Percentiles rank a stretch among this genome's conserved stretches.
These are phyloP conservation scores for Berkeleyomyces basicola DNA, from an alignment of 2,329 filamentous ascomycete genomes.

Conservation along the genomic window DNA sequence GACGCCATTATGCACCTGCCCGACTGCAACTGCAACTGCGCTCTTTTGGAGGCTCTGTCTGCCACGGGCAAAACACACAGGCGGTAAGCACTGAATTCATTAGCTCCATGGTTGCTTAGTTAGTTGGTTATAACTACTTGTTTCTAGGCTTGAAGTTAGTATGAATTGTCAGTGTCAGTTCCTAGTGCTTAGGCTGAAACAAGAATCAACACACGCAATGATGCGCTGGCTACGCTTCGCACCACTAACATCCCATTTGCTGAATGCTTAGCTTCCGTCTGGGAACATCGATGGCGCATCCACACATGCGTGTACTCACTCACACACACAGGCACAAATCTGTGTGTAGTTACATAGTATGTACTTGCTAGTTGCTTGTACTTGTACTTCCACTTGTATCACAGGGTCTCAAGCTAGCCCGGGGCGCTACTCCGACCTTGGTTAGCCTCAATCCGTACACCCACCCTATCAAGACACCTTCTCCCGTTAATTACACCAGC, in stretches of 20 bases:
- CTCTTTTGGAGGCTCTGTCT: not conserved
- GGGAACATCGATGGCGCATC: not conserved
- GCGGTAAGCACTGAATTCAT: not conserved
- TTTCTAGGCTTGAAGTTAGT: not conserved
- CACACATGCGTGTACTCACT: not conserved
- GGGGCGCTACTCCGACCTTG: not conserved
- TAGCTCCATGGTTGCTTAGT: not conserved
- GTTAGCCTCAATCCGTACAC: not conserved
- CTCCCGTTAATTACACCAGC: not conserved
- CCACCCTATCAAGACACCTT: not conserved
- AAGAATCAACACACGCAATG: not conserved
- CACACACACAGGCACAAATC: no score
- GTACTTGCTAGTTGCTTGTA: not conserved
- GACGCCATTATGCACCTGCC: not conserved
- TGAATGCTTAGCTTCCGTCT: not conserved
- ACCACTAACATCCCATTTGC: not conserved
- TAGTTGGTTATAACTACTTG: not conserved
- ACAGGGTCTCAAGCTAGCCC: not conserved
- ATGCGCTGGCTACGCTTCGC: not conserved
- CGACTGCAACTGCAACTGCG: not conserved
- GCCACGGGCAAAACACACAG: not conserved
- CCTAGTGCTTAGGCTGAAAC: not conserved
- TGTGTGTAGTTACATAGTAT: not conserved
- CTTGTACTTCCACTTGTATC: not conserved
- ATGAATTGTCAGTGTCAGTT: not conserved